Evolutionary conservation across 768 basidiomycete species (phyloP).

Genomic region (Russula abietina): DNA sequence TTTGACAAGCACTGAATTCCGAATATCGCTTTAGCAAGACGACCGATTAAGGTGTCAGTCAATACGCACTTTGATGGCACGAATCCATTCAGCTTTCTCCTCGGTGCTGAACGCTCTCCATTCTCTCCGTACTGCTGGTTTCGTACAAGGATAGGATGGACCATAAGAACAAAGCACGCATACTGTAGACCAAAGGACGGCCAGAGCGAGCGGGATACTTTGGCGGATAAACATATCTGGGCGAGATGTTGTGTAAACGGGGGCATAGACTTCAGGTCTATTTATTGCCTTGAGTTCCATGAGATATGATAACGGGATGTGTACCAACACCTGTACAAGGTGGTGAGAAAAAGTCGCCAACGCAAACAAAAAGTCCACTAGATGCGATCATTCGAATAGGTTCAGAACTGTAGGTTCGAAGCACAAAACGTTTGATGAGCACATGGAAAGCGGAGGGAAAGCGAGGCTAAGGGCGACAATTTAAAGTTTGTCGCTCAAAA

Average conservation of each 20-base stretch:
- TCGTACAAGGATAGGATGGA: conserved; percentile 3
- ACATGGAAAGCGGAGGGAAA: background rate
- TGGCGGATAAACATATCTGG: background rate
- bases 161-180: background rate
- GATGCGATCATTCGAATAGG: background rate
- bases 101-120: conserved; percentile 24
- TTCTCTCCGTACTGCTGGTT: conserved; percentile 26
- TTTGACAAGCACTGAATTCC: conserved; percentile 4
- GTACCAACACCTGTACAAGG: too few relatives aligned
- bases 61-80: conserved; percentile 26
- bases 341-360: too few relatives aligned
- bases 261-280: background rate
- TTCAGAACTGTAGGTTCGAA: background rate
- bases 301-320: too few relatives aligned
- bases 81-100: conserved; percentile 27
- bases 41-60: background rate
- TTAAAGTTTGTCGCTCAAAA: background rate
- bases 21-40: background rate
- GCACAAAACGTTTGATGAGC: background rate
- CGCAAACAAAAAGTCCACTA: too few relatives aligned
- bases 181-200: background rate
- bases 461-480: background rate
- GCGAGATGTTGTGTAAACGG: background rate
- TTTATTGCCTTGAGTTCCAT: background rate
- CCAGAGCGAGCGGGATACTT: background rate